These are phyloP conservation scores for Psidium friedrichsthalianum DNA, from an alignment of 345 rosid genomes.

Conservation along the genomic window DNA sequence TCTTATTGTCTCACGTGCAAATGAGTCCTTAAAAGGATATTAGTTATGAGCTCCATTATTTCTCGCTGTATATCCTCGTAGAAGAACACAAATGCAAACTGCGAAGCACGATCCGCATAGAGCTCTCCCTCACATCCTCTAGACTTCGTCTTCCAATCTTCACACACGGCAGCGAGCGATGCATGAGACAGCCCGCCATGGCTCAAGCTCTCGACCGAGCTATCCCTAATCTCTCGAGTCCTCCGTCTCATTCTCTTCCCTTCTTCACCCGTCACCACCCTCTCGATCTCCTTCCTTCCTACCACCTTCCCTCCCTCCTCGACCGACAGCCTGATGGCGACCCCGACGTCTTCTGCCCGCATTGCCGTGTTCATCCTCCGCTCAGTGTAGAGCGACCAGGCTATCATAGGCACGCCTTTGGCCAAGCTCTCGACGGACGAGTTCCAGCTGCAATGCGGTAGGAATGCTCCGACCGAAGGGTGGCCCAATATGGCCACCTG, in stretches of 20 bases:
- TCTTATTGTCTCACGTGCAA: background rate
- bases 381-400: conserved; percentile 43
- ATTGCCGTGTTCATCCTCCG: conserved; percentile 27
- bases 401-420: conserved; percentile 33
- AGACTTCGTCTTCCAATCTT: background rate
- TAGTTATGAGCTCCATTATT: too few species aligned
- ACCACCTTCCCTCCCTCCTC: conserved; percentile 5
- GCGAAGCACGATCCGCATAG: background rate
- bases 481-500: conserved; percentile 27
- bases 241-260: conserved; percentile 11
- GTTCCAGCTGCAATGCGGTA: conserved; percentile 50
- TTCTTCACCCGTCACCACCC: conserved; percentile 21
- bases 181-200: conserved; percentile 13
- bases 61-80: background rate
- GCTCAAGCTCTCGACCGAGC: conserved; percentile 10
- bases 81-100: background rate
- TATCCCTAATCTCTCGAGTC: conserved; percentile 10
- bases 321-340: conserved; percentile 11
- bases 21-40: background rate
- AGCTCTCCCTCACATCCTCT: background rate
- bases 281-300: conserved; percentile 19
- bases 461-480: conserved; percentile 22
- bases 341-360: conserved; percentile 23
- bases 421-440: conserved; percentile 26
- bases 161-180: background rate